Evolutionary conservation across 1,139 yeast genomes (phyloP).

Genomic region (Hyphopichia pseudoburtonii): DNA sequence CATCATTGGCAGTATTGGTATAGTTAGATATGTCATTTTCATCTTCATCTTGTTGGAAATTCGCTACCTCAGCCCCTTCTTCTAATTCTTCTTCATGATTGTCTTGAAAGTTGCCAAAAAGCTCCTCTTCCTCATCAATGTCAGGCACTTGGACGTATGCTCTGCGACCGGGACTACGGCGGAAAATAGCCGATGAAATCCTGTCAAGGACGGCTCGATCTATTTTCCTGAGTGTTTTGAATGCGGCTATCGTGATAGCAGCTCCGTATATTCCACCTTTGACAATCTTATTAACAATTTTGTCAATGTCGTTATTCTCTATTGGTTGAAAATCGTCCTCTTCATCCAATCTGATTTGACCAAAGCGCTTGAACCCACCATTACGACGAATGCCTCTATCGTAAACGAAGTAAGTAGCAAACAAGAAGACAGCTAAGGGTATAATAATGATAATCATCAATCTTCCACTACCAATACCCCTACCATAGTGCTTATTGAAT

Average conservation of each 20-base stretch:
- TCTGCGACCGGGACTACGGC: conserved; percentile 43
- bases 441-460: conserved; percentile 52
- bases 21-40: conserved; percentile 13
- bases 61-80: conserved; percentile 25
- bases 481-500: conserved; percentile 57
- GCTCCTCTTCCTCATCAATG: conserved; percentile 47
- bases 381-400: conserved; percentile 78
- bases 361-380: conserved; percentile 78
- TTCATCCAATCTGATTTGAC: conserved; percentile 79
- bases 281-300: conserved; percentile 59
- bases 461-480: conserved; percentile 55
- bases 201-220: conserved; percentile 38
- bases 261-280: conserved; percentile 58
- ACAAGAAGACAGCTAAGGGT: conserved; percentile 58
- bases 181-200: conserved; percentile 34
- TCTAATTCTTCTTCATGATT: conserved; percentile 50
- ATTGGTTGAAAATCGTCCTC: conserved; percentile 64
- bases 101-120: conserved; percentile 49
- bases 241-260: conserved; percentile 43
- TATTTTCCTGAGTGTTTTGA: conserved; percentile 36
- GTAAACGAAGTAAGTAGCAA: conserved; percentile 70
- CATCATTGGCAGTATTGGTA: conserved; percentile 11
- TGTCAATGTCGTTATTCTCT: conserved; percentile 66
- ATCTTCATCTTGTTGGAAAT: conserved; percentile 12
- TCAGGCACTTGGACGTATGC: conserved; percentile 46